Evolutionary conservation across 2,329 filamentous ascomycete genomes (phyloP).

Genomic region (Ophiosphaerella herpotricha): DNA sequence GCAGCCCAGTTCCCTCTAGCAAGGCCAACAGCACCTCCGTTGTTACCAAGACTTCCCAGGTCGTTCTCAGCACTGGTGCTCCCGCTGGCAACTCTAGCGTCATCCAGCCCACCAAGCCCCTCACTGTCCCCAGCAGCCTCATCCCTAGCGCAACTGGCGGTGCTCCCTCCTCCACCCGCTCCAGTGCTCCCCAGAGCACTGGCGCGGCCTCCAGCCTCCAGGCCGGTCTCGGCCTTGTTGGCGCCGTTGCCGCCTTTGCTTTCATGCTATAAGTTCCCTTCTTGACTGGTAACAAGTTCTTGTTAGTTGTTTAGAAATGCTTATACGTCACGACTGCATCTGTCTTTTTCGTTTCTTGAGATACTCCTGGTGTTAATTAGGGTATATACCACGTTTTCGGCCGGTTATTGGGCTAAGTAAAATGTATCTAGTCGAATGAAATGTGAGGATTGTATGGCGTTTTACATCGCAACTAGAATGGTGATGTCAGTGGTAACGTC

Average conservation of each 20-base stretch:
- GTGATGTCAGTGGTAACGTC: too few relatives aligned
- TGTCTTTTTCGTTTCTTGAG: constrained; percentile 10
- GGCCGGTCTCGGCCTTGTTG: constrained; percentile 46
- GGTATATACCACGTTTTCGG: constrained; percentile 18
- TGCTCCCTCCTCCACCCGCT: constrained; percentile 28
- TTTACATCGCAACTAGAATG: background rate
- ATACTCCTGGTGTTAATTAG: constrained; percentile 24
- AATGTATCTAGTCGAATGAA: constrained; percentile 3
- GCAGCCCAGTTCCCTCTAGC: constrained; percentile 17
- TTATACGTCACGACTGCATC: constrained; percentile 25
- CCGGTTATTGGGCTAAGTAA: background rate
- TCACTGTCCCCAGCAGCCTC: constrained; percentile 39
- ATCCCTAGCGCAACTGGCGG: constrained; percentile 34
- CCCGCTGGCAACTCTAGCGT: constrained; percentile 30
- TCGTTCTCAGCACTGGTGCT: constrained; percentile 25
- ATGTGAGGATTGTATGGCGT: background rate
- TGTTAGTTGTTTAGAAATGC: constrained; percentile 13
- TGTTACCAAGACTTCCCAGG: constrained; percentile 15
- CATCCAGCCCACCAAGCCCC: constrained; percentile 41
- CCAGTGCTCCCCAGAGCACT: constrained; percentile 31
- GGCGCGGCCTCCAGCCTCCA: constrained; percentile 40
- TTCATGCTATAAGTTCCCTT: constrained; percentile 43
- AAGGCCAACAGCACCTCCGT: constrained; percentile 12
- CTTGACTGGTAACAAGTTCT: background rate
- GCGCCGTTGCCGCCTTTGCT: constrained; percentile 48